Evolutionary conservation across 164 flowering plant species (phyloP), one percentile per base, ranked within the genome.

Genomic region (Liquidambar formosana): DNA sequence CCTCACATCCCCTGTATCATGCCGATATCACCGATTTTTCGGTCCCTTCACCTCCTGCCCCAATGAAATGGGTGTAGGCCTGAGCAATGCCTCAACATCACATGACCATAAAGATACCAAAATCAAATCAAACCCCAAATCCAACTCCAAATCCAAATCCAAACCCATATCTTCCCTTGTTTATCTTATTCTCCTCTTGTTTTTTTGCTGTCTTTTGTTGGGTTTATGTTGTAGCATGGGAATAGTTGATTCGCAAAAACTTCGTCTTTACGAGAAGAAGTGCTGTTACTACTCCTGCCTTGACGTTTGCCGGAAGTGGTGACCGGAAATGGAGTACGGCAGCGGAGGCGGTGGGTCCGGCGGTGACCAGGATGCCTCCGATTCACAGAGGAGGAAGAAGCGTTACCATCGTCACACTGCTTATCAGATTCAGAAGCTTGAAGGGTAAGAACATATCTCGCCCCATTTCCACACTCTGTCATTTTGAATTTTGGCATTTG

Each of bases 401-500:
- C 84, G 87, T 0, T 87, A 85, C 74, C 97, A 92, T 66, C 87
- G 97, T 16, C 97, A 92, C 76, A 89, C 92, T 18, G 86, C 91
- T 58, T 64, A 81, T 38, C 97, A 92, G 87, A 92, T 92, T 82
- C 93, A 86, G 66, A 80, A 79, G 66, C 93, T 92, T 57, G 97
- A 92, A 83, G 62, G 81, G 97, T 92, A 84, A 75, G 84, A 16
- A 11, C 12, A 27, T 26, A 33, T n/a, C 12, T 5, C 38, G 25
- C 41, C 14, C 13, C 26, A 0, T 45, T 63, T 16, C 16, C 27
- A 12, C 21, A 5, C 23, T 77, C 48, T 28, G 25, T 26, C 59
- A 23, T 21, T 25, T 38, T 27, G n/a, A 3, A 18, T 64, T 57
- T 67, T 51, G 3, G 22, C 4, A 15, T 16, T 22, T 19, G 48